Evolutionary conservation across 805 yeast genomes (phyloP), one percentile per base, ranked within the genome.

Genomic region (Metahyphopichia silvanorum): DNA sequence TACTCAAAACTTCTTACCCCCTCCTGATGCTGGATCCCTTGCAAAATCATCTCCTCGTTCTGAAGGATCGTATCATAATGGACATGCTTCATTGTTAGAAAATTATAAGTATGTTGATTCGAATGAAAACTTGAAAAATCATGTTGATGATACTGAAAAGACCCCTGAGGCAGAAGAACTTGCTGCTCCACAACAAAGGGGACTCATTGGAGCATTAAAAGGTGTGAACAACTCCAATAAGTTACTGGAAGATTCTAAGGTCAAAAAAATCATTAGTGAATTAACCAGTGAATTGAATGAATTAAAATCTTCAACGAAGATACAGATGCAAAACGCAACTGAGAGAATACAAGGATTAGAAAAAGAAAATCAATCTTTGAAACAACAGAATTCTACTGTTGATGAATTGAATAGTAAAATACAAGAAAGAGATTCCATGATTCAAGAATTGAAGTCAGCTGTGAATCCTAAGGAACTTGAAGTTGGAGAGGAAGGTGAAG

Each of bases 271-370:
- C 7, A 53, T 66, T 11, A 36, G 42, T 8, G 63, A 61, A 33
- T 50, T 66, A 32, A 60, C 58, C 15, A 38, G 42, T 14, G 67
- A 66, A 32, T 46, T 66, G 32, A 48, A 40, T 20, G 51, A 52
- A 16, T 54, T 66, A 39, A 59, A 50, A 33, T 35, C 48, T 3
- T 40, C 60, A 2, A 49, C 71, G 16, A 68, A 66, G 35, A 55
- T 56, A 4, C 80, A 77, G 41, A 79, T 82, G 40, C 66, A 61
- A 31, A 59, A 65, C 31, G 89, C 88, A 0, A 73, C 78, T 42
- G 67, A 67, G 13, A 71, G 71, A 35, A 77, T 82, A 15, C 55
- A 54, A 15, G 46, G 47, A 14, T 58, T 83, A 21, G 85, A 79
- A 37, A 18, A 35, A 10, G 64, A 67, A 35, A 40, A 46, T 31